These are phyloP conservation scores for Boletus bicolor DNA, from an alignment of 768 basidiomycete species.

Conservation along the genomic window DNA sequence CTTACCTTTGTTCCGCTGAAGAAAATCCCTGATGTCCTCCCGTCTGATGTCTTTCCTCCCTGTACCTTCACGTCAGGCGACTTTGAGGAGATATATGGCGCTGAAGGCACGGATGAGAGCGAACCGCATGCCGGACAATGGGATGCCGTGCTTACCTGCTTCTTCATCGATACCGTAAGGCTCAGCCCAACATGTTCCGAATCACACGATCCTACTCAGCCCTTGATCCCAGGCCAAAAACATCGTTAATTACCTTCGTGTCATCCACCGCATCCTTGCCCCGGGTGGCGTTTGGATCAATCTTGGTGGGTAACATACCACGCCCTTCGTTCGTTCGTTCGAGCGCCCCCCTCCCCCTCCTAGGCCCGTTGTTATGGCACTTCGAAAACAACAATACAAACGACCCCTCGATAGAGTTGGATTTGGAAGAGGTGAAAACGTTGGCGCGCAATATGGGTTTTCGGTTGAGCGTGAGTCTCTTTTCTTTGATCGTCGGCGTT, in stretches of 20 bases:
- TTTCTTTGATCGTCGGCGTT: not conserved
- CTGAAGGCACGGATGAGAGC: constrained; percentile 42
- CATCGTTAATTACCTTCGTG: constrained; percentile 85
- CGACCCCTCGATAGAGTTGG: constrained; percentile 83
- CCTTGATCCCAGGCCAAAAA: constrained; percentile 71
- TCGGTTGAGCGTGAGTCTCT: constrained; percentile 61
- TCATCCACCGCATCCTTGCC: constrained; percentile 77
- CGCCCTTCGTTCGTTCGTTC: not conserved
- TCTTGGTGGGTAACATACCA: constrained; percentile 36
- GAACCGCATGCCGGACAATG: constrained; percentile 76
- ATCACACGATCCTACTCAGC: not conserved
- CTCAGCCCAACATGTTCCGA: not conserved
- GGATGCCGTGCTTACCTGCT: constrained; percentile 91
- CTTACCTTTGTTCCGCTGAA: not conserved
- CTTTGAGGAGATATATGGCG: constrained; percentile 89
- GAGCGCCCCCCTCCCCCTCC: not conserved
- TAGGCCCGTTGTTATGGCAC: constrained; percentile 95
- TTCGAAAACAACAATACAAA: constrained; percentile 85
- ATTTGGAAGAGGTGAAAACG: constrained; percentile 82
- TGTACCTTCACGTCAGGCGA: constrained; percentile 52
- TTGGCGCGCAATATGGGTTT: constrained; percentile 78
- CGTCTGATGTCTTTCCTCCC: not conserved
- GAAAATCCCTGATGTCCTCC: too few relatives aligned
- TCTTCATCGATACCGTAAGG: constrained; percentile 92
- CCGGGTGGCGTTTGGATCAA: constrained; percentile 94